Conservation (phyloP, 2,329 filamentous ascomycete species). For the Pyrenophora seminiperda region DNA sequence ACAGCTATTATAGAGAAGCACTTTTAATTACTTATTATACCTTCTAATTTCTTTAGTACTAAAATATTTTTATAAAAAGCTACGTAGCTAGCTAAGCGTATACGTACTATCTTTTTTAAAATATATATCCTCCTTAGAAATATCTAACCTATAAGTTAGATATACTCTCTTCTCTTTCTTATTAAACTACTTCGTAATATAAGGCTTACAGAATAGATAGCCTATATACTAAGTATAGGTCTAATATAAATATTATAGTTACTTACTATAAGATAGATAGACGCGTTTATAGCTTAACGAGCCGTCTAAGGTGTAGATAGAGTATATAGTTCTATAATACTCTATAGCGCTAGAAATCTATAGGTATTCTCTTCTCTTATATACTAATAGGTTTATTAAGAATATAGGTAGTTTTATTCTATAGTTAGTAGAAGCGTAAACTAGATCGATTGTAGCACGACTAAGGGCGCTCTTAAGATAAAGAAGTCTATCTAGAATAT, state of each 20-base stretch:
- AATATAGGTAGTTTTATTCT: neutral
- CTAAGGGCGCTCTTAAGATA: neutral
- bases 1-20: no score
- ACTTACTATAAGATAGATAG: neutral
- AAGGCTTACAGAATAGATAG: neutral
- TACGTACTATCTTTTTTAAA: neutral
- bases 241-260: neutral
- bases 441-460: neutral
- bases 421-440: neutral
- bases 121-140: neutral
- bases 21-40: no score
- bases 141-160: neutral
- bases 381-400: neutral
- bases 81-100: no score
- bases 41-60: neutral
- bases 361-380: neutral
- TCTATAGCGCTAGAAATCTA: neutral
- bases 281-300: neutral
- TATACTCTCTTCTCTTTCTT: neutral
- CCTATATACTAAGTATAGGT: neutral
- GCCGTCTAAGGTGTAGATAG: neutral
- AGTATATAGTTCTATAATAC: neutral
- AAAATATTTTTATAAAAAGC: no score
- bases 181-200: neutral
- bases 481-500: neutral